A percentile compares a stretch with the other conserved stretches of the same genome.
Conservation (phyloP, 2,329 filamentous ascomycete species). For the Xenoacremonium recifei region DNA sequence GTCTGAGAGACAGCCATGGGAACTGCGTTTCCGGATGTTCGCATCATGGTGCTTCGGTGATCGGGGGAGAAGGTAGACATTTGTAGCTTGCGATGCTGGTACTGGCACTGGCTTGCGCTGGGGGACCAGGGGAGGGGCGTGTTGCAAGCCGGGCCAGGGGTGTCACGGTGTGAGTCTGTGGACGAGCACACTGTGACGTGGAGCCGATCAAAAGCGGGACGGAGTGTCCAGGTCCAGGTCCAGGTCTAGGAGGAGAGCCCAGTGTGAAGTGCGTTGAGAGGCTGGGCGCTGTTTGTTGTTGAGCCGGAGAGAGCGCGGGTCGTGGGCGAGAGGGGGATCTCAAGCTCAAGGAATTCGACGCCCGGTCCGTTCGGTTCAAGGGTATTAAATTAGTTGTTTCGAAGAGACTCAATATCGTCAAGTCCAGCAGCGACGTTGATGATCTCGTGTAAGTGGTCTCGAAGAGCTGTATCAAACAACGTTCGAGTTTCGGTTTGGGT, state of each 20-base stretch:
- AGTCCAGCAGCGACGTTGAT: constrained; percentile 25
- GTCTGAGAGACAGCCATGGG: constrained; percentile 63
- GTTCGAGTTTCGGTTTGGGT: constrained; percentile 9
- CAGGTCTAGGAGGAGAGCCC: constrained; percentile 16
- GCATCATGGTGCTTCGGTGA: constrained; percentile 49
- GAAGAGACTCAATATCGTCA: constrained; percentile 23
- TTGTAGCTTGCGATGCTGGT: constrained; percentile 43
- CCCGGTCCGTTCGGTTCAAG: too few relatives aligned
- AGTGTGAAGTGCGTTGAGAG: too few relatives aligned
- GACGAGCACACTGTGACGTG: constrained; percentile 19
- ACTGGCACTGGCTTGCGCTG: constrained; percentile 25
- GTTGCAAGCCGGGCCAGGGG: constrained; percentile 16
- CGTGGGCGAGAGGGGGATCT: too few relatives aligned
- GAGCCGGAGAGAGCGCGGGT: constrained; percentile 4
- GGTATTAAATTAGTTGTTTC: constrained; percentile 31
- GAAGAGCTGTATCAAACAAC: constrained; percentile 29
- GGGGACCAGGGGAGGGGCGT: constrained; percentile 24
- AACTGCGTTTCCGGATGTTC: constrained; percentile 44
- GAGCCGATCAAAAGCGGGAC: constrained; percentile 29
- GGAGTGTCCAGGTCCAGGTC: constrained; percentile 19
- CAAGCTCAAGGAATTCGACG: too few relatives aligned
- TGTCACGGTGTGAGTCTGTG: constrained; percentile 19
- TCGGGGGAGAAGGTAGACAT: constrained; percentile 68
- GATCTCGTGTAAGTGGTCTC: constrained; percentile 23
- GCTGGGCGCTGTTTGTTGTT: constrained; percentile 21